Base-by-base conservation (phyloP, 352 stramenopile species). In the Globisporangium ultimum region DNA sequence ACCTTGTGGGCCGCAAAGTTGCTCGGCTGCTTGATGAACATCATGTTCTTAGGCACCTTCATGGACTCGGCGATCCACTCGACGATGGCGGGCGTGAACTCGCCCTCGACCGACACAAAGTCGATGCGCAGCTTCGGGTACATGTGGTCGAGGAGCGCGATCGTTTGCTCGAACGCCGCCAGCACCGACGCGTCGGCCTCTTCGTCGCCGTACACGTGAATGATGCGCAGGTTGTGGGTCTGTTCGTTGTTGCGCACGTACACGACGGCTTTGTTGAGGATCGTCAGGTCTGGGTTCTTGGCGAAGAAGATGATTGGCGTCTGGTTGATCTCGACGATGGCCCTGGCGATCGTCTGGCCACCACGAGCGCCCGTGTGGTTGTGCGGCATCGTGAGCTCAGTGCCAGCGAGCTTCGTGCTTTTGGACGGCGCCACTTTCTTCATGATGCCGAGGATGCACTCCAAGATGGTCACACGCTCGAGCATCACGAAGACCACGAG, bases 231-330 rank as follows among this genome's bases (percentile, higher is more conserved):
- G 21, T 78, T 87, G 51, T 89, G 72, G 4, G 88, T 96, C 61
- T 96, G 83, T 22, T 89, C 79, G 64, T 97, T 97, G 18, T 83
- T 67, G 15, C 82, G 81, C 50, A 97, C 88, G 59, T 97, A 97
- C 11, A 96, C 70, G 40, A 97, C 74, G 10, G 87, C 88, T 64
- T 97, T 97, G 75, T 97, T 97, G 43, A 97, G 60, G 51, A 91
- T 74, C 60, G 91, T 87, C 10, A 96, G 64, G 64, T 97, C 85
- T 28, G 86, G 80, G 2, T 65, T 53, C 74, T 97, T 97, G 71
- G 70, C 86, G 69, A 94, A 96, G 63, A 96, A 97, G 12, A 97
- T 61, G 61, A 94, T 91, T 0, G 87, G 87, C 17, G 68, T 61
- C 5, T 71, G 49, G 54, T 83, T 72, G 61, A 85, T 78, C 48